Evolutionary conservation across 2,329 filamentous ascomycete species (phyloP).

Genomic region (Drechslerella dactyloides): DNA sequence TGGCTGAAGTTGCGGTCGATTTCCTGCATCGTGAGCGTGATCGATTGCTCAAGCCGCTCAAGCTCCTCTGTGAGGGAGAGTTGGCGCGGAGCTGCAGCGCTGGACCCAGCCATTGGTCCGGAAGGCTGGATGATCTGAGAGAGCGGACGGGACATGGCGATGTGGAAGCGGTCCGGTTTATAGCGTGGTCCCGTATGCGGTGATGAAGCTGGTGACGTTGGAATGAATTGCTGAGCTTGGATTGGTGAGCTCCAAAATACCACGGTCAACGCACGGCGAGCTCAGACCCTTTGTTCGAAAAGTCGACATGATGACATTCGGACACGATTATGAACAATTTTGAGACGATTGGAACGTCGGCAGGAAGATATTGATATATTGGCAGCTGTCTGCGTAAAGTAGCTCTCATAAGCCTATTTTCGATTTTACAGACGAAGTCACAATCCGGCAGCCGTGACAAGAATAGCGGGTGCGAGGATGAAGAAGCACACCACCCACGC

Average conservation of each 20-base stretch:
- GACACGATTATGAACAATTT: neutral
- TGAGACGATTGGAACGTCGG: no score
- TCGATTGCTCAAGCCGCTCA: constrained; percentile 93
- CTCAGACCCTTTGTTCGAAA: neutral
- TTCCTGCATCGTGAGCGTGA: constrained; percentile 96
- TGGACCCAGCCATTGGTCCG: constrained; percentile 28
- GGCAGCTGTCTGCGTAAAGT: no score
- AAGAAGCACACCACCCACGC: no score
- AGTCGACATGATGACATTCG: no score
- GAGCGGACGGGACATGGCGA: constrained; percentile 38
- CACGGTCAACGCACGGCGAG: constrained; percentile 21
- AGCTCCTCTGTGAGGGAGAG: constrained; percentile 91
- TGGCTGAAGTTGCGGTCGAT: constrained; percentile 99
- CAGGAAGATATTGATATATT: no score
- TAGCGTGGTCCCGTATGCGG: constrained; percentile 8
- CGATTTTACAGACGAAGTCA: no score
- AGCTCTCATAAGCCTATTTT: no score
- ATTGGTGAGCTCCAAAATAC: constrained; percentile 32
- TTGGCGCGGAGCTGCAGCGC: constrained; percentile 28
- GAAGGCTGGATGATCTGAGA: constrained; percentile 42
- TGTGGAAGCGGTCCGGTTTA: neutral
- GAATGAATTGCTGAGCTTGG: constrained; percentile 2
- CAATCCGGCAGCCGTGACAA: no score
- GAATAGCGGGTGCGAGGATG: no score
- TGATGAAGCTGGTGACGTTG: neutral